Evolutionary conservation across 139 green algal species (phyloP).

Genomic region (Eudorina sp.): DNA sequence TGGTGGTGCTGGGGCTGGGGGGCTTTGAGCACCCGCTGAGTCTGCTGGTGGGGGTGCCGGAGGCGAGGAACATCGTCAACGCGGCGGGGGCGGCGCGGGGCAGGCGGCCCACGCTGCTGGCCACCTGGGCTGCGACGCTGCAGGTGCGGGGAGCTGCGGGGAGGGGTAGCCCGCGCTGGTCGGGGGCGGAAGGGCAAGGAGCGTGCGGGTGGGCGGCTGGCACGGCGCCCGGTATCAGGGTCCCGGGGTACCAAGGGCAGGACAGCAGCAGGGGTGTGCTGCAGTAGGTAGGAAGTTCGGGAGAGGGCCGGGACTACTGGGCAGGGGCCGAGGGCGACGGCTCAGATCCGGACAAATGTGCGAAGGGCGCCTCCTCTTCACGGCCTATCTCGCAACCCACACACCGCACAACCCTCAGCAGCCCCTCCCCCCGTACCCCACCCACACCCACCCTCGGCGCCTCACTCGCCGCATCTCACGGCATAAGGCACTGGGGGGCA

Average conservation of each 20-base stretch:
- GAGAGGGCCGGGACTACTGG: too few relatives aligned
- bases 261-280: too few relatives aligned
- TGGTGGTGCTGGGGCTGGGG: slow-evolving; percentile 25
- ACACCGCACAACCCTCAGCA: not conserved
- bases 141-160: not conserved
- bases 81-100: slow-evolving; percentile 14
- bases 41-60: slow-evolving; percentile 39
- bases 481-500: slow-evolving; percentile 17
- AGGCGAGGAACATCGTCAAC: slow-evolving; percentile 22
- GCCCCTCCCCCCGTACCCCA: too few relatives aligned
- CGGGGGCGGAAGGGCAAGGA: too few relatives aligned
- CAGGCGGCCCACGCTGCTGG: not conserved
- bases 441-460: not conserved
- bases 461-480: too few relatives aligned
- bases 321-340: too few relatives aligned
- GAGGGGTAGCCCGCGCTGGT: not conserved
- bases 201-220: too few relatives aligned
- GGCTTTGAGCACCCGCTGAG: slow-evolving; percentile 13
- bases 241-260: too few relatives aligned
- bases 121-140: slow-evolving; percentile 28
- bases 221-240: too few relatives aligned
- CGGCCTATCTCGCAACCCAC: not conserved
- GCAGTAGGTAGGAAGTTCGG: too few relatives aligned
- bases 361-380: too few relatives aligned
- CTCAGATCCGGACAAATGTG: too few relatives aligned